Evolutionary conservation across 2,329 filamentous ascomycete genomes (phyloP).

Genomic region (Oidium heveae): DNA sequence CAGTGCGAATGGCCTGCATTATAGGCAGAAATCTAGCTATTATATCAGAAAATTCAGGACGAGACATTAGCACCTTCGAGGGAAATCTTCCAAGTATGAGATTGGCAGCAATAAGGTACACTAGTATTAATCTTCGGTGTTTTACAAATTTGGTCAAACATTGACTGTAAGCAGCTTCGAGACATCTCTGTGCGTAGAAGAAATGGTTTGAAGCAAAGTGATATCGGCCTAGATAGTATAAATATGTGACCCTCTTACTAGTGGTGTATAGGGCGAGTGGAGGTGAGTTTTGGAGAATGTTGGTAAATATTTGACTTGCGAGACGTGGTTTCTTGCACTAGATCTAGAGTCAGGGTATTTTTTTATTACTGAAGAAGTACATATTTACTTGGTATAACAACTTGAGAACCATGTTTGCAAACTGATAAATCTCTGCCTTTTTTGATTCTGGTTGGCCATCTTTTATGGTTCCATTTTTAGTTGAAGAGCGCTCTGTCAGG

Average conservation of each 20-base stretch:
- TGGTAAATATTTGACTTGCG: constrained; percentile 70
- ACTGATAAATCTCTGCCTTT: constrained; percentile 68
- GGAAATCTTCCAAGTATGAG: constrained; percentile 70
- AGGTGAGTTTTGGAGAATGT: constrained; percentile 62
- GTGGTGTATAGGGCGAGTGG: constrained; percentile 63
- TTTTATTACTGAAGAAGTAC: not conserved
- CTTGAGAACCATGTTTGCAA: constrained; percentile 75
- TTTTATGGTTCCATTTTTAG: constrained; percentile 22
- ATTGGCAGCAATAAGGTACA: constrained; percentile 62
- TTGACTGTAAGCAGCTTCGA: constrained; percentile 61
- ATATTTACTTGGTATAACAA: constrained; percentile 53
- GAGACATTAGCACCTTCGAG: constrained; percentile 34
- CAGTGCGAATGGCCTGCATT: constrained; percentile 43
- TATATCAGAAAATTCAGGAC: constrained; percentile 43
- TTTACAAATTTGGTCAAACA: constrained; percentile 46
- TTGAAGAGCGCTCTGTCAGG: constrained; percentile 51
- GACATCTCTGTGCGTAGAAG: constrained; percentile 44
- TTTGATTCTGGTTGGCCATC: constrained; percentile 55
- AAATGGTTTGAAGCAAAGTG: constrained; percentile 70
- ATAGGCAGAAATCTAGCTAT: constrained; percentile 45
- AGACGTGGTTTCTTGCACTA: constrained; percentile 60
- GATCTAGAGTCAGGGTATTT: constrained; percentile 2
- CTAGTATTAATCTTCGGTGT: constrained; percentile 58
- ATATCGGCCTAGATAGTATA: constrained; percentile 85
- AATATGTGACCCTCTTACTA: constrained; percentile 67